Conservation (phyloP, 177 flowering plant genomes). For the Vitis hybrid region DNA sequence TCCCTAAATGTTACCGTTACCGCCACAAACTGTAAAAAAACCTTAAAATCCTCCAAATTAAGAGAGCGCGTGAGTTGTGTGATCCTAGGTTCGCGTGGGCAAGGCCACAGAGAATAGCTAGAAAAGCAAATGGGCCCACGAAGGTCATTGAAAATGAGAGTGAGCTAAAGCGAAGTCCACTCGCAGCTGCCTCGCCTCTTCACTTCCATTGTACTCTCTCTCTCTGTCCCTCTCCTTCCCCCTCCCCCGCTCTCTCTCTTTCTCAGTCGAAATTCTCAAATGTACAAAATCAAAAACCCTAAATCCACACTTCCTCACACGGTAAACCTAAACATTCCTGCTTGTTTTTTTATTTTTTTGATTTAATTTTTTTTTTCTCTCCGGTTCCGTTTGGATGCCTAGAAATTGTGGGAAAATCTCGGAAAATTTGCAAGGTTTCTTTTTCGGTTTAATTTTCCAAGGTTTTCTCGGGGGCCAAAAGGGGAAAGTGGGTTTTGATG, state of each 20-base stretch:
- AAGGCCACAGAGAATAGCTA: too few relatives aligned
- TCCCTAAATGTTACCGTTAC: too few relatives aligned
- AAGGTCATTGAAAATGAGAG: slow-evolving; percentile 2
- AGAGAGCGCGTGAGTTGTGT: too few relatives aligned
- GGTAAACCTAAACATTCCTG: not conserved
- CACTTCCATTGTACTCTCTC: not conserved
- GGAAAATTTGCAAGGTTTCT: not conserved
- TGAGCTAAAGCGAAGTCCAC: not conserved
- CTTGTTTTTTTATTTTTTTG: not conserved
- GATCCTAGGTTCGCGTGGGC: too few relatives aligned
- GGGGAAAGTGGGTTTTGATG: not conserved
- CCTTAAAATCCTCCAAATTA: too few relatives aligned
- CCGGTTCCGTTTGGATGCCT: not conserved
- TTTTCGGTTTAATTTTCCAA: not conserved
- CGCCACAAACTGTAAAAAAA: too few relatives aligned
- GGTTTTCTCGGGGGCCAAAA: not conserved
- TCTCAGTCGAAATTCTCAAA: slow-evolving; percentile 2
- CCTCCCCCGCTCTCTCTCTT: not conserved
- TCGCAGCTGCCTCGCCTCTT: not conserved
- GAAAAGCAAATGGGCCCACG: too few relatives aligned
- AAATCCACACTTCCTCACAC: slow-evolving; percentile 1
- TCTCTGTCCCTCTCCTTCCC: not conserved
- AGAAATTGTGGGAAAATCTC: not conserved
- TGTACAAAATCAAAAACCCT: not conserved
- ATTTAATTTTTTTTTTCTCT: too few relatives aligned